A percentile compares a stretch with the other conserved stretches of the same genome.
Evolutionary conservation across 805 yeast genomes (phyloP).

Genomic region (Starmera caribaea): DNA sequence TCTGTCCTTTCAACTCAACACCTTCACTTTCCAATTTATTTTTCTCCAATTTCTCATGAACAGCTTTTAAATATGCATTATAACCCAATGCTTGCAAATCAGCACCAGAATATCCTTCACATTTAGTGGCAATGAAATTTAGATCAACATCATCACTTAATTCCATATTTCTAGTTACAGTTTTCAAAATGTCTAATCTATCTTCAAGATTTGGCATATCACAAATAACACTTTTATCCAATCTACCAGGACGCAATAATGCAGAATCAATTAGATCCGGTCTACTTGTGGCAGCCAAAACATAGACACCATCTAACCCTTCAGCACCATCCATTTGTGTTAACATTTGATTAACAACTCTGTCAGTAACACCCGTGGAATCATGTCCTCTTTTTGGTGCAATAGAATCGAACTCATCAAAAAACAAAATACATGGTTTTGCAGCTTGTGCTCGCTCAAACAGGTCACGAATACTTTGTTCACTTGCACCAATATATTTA

Average conservation of each 20-base stretch:
- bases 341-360: slow-evolving; percentile 93
- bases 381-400: slow-evolving; percentile 98
- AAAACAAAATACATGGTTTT: slow-evolving; percentile 84
- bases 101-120: slow-evolving; percentile 87
- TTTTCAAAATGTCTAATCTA: slow-evolving; percentile 59
- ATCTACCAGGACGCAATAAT: slow-evolving; percentile 86
- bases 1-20: slow-evolving; percentile 7
- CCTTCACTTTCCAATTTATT: slow-evolving; percentile 23
- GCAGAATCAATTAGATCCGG: slow-evolving; percentile 97
- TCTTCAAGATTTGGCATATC: slow-evolving; percentile 71
- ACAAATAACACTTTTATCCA: slow-evolving; percentile 87
- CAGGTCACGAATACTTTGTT: slow-evolving; percentile 80
- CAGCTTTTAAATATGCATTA: slow-evolving; percentile 84
- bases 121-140: slow-evolving; percentile 39
- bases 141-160: slow-evolving; percentile 42
- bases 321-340: slow-evolving; percentile 99
- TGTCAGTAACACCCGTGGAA: slow-evolving; percentile 94
- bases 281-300: slow-evolving; percentile 90
- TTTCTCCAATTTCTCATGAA: slow-evolving; percentile 53
- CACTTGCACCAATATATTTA: slow-evolving; percentile 95
- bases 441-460: slow-evolving; percentile 94
- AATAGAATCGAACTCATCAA: slow-evolving; percentile 94
- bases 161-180: slow-evolving; percentile 53
- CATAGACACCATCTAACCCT: slow-evolving; percentile 93
- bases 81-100: slow-evolving; percentile 89